phyloP scores from a whole-genome alignment of 148 eudicot species.

The Oxyria digyna region DNA sequence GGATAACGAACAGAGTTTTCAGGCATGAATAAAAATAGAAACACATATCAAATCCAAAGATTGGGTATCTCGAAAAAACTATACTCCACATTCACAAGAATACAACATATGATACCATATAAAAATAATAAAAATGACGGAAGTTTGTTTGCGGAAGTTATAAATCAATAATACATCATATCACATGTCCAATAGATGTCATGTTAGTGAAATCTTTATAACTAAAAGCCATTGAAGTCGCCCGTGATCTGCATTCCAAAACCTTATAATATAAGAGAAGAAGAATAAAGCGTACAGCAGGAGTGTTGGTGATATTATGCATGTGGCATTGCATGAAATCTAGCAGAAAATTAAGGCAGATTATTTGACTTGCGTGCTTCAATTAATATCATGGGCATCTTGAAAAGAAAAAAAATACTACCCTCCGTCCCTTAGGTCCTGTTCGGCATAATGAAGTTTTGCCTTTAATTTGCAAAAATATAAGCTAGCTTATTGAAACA shows the following conservation, averaged over 20 bases:
- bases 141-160: background rate
- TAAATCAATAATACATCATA: background rate
- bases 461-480: background rate
- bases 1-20: too few species aligned
- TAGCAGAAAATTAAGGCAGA: conserved; percentile 2
- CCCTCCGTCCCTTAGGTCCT: background rate
- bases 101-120: background rate
- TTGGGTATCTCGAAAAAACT: background rate
- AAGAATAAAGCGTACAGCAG: background rate
- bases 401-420: background rate
- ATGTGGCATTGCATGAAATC: background rate
- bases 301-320: background rate
- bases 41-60: background rate
- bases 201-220: background rate
- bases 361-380: background rate
- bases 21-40: too few species aligned
- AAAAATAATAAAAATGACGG: background rate
- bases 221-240: background rate
- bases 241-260: conserved; percentile 3
- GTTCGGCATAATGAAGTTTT: too few species aligned
- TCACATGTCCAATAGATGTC: background rate
- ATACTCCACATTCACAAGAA: background rate
- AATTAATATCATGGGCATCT: background rate
- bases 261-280: background rate
- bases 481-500: too few species aligned